Base-by-base conservation (phyloP, 1,284 basidiomycete species). In the Tremellales sp. region DNA sequence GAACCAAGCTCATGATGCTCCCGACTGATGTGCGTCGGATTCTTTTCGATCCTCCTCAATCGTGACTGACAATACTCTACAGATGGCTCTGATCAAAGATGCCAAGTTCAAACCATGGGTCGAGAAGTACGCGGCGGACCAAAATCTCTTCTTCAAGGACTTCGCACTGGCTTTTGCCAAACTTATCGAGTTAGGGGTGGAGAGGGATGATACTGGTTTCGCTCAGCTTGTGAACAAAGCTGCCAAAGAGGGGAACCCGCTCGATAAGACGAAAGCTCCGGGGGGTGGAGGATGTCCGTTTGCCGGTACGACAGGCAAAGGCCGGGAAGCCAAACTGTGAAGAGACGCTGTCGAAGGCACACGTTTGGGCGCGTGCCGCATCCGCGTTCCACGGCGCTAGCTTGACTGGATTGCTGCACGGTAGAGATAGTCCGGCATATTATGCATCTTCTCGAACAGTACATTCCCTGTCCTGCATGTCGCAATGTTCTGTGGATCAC, bases 1-100 rank as follows among this genome's bases (percentile, higher is more conserved):
- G 77, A 21, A 72, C 73, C 49, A 74, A 76, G 43, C 67, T 81
- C 27, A 81, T 81, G 79, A 79, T 80, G 76, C 72, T 80, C 4
- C 78, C 78, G n/a, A 76, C 75, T 24, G 74, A 77, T 57, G 61
- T 74, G 46, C 60, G 71, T 46, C 36, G 1, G 2, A 11, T 37
- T 43, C 6, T 60, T 70, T 47, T 36, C 2, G 2, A 11, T 35
- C 45, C 4, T 15, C 31, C 8, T 29, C 8, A 7, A 36, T 47
- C 33, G 39, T 12, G 23, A 12, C 25, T 36, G n/a, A 22, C 54
- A 58, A 40, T 54, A 25, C 13, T 45, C 68, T 62, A 12, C 66
- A 78, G 65, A 73, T 75, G 59, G 74, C 74, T 4, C 62, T 77
- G 25, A 64, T 75, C 33, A 64, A 74, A 51, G 75, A 77, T 52